Evolutionary conservation across 768 basidiomycete genomes (phyloP).

Genomic region (Panaeolus cyanescens): DNA sequence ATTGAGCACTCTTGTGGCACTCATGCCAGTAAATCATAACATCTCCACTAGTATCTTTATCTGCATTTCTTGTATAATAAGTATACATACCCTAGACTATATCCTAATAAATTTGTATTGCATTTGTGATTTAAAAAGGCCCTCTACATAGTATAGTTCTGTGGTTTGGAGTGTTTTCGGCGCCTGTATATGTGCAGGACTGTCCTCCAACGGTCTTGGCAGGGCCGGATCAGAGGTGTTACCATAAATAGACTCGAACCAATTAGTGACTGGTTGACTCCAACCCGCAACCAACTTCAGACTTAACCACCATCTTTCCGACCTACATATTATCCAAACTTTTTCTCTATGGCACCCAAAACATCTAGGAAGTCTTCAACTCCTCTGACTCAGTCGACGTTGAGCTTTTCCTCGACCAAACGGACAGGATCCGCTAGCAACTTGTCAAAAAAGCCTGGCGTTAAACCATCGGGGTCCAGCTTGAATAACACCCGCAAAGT

Average conservation of each 20-base stretch:
- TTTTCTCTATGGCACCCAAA: neutral
- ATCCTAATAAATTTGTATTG: no score
- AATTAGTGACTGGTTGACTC: constrained; percentile 23
- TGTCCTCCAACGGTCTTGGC: no score
- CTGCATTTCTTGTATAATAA: neutral
- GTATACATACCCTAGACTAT: neutral
- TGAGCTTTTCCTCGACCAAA: constrained; percentile 48
- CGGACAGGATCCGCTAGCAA: constrained; percentile 36
- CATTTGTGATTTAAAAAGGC: no score
- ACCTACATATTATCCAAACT: neutral
- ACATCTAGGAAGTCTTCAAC: neutral
- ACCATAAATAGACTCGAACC: neutral
- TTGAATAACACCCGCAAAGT: constrained; percentile 7
- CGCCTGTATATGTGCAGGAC: no score
- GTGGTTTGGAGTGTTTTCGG: no score
- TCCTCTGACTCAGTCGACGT: constrained; percentile 43
- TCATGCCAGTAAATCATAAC: neutral
- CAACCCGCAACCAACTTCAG: constrained; percentile 42
- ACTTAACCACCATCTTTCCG: constrained; percentile 11
- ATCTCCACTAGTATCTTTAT: neutral
- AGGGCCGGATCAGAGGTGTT: neutral
- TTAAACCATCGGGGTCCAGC: constrained; percentile 15
- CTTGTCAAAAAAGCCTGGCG: constrained; percentile 20
- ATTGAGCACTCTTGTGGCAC: constrained; percentile 75
- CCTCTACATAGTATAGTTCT: no score